These are phyloP conservation scores for Rhizoclosmatium globosum DNA, from an alignment of 192 early-diverging fungal genomes.

Conservation along the genomic window DNA sequence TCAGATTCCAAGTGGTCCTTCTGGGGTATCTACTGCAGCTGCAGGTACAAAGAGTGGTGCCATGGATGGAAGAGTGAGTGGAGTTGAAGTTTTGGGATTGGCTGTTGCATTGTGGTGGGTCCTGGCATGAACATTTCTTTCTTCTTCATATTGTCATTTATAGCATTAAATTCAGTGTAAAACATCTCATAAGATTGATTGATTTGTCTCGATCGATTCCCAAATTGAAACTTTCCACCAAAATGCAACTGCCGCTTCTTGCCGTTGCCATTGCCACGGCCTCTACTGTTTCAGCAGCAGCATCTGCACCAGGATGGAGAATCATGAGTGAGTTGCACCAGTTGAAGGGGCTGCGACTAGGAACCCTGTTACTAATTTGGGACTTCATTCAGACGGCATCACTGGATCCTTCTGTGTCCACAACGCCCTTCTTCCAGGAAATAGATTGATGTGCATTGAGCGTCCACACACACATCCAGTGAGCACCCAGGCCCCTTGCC, in stretches of 20 bases:
- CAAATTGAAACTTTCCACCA: no score
- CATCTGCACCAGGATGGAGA: not conserved
- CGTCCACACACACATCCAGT: slow-evolving; percentile 40
- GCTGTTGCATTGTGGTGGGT: not conserved
- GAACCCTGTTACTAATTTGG: not conserved
- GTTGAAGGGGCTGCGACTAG: not conserved
- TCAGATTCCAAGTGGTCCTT: not conserved
- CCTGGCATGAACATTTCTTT: no score
- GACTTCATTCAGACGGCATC: slow-evolving; percentile 7
- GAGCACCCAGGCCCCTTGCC: not conserved
- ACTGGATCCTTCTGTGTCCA: slow-evolving; percentile 39
- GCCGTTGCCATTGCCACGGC: not conserved
- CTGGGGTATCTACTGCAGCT: not conserved
- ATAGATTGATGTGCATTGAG: slow-evolving; percentile 37
- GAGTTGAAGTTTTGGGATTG: not conserved
- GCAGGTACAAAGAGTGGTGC: not conserved
- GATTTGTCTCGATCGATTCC: no score
- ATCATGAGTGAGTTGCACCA: not conserved
- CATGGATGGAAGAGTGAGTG: not conserved
- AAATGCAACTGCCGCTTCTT: not conserved
- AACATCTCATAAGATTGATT: no score
- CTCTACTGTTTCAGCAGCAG: not conserved
- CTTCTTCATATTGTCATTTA: no score
- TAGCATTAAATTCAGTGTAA: no score
- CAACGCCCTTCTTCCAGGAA: slow-evolving; percentile 31